Evolutionary conservation across 2,329 filamentous ascomycete genomes (phyloP).

Genomic region (Drechslerella dactyloides): DNA sequence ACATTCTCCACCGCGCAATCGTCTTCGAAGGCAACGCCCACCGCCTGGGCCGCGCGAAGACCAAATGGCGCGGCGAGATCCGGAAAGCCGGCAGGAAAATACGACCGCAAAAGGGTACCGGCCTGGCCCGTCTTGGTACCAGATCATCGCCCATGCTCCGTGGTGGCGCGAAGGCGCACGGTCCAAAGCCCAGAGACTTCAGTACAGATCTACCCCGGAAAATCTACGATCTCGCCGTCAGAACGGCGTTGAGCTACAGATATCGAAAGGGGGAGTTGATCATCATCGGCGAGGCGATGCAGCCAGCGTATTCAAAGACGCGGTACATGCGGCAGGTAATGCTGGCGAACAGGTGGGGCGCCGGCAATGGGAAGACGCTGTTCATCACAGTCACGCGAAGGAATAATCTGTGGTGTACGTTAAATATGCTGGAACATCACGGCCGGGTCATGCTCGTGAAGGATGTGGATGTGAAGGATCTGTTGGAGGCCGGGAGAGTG

Average conservation of each 20-base stretch:
- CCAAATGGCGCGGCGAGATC: slow-evolving; percentile 82
- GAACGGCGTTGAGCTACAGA: slow-evolving; percentile 89
- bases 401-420: slow-evolving; percentile 69
- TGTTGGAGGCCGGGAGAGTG: slow-evolving; percentile 82
- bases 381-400: slow-evolving; percentile 72
- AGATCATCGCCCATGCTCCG: slow-evolving; percentile 80
- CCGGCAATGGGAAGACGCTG: slow-evolving; percentile 71
- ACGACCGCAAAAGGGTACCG: slow-evolving; percentile 83
- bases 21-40: slow-evolving; percentile 90
- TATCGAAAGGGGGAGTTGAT: slow-evolving; percentile 86
- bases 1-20: slow-evolving; percentile 90
- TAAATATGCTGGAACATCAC: slow-evolving; percentile 69
- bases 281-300: slow-evolving; percentile 78
- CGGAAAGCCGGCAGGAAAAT: slow-evolving; percentile 83
- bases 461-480: slow-evolving; percentile 95
- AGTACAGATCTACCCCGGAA: slow-evolving; percentile 81
- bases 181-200: slow-evolving; percentile 93
- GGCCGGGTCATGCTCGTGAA: slow-evolving; percentile 72
- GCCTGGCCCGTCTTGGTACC: slow-evolving; percentile 77
- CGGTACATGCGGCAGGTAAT: slow-evolving; percentile 73
- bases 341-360: slow-evolving; percentile 72
- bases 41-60: slow-evolving; percentile 82
- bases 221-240: slow-evolving; percentile 93
- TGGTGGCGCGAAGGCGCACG: slow-evolving; percentile 86
- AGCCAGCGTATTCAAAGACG: slow-evolving; percentile 70